Evolutionary conservation across 768 basidiomycete genomes (phyloP).

Genomic region (Tricholoma hemisulphureum): DNA sequence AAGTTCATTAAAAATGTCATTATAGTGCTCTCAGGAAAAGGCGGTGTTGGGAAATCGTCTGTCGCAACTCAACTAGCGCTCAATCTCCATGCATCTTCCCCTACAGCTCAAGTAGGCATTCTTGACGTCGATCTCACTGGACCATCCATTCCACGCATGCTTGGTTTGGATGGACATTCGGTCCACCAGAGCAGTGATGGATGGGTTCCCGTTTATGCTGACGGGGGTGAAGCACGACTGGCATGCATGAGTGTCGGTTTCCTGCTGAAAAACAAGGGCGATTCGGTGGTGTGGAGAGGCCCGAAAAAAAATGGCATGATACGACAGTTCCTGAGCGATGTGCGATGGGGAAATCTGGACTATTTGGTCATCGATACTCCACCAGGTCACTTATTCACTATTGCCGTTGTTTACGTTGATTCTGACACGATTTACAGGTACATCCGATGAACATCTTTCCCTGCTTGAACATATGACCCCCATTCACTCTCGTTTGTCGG

Average conservation of each 20-base stretch:
- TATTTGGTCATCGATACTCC: constrained; percentile 95
- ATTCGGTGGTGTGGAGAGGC: constrained; percentile 97
- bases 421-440: constrained; percentile 57
- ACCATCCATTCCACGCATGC: constrained; percentile 93
- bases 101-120: constrained; percentile 75
- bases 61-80: constrained; percentile 90
- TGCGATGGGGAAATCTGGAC: constrained; percentile 93
- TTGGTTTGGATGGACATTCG: constrained; percentile 81
- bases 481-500: constrained; percentile 70
- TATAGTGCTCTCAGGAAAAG: constrained; percentile 94
- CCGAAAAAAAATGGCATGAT: constrained; percentile 99
- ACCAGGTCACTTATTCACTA: constrained; percentile 59
- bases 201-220: constrained; percentile 98
- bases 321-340: constrained; percentile 89
- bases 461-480: constrained; percentile 92
- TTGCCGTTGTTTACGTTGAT: constrained; percentile 15
- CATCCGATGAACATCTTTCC: constrained; percentile 97
- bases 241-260: constrained; percentile 98
- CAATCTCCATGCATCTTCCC: constrained; percentile 70
- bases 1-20: constrained; percentile 78
- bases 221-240: constrained; percentile 69
- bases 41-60: constrained; percentile 98
- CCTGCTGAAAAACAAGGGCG: constrained; percentile 82
- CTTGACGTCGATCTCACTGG: constrained; percentile 94
- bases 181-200: constrained; percentile 94